Evolutionary conservation across 495 filamentous ascomycete species (phyloP), one percentile per base, ranked within the genome.

Genomic region (Tetracladium marchalianum): DNA sequence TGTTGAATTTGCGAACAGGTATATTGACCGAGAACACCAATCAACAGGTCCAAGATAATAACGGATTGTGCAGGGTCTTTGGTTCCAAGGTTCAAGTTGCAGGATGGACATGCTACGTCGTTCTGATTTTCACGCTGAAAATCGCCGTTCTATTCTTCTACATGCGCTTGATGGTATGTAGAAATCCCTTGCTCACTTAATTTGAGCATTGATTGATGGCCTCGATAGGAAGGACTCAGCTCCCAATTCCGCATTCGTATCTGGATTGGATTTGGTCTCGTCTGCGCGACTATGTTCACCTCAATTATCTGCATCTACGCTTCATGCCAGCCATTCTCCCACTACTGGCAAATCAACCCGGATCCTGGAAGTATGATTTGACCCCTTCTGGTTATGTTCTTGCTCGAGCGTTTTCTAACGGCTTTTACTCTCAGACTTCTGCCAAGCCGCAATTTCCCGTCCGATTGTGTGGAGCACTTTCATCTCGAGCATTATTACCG

Each of bases 31-130:
- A 39, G 8, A 32, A 51, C 3, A 7, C 3, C 22, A 3, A 33
- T 1, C 4, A 33, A 16, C 2, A 31, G 31, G 40, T 0, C 11
- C 13, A 49, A 9, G 1, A 33, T 3, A 4, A 2, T 17, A 34
- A 58, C 47, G 24, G n/a, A 0, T 36, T 31, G 4, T 49, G 68
- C 36, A 69, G 75, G 35, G 70, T 80, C 0, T 62, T 68, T 11
- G 77, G 77, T 1, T 79, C 73, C 31, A 75, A 80, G 59, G 71
- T 70, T 4, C 78, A 83, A 46, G 65, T 81, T 2, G 58, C 70
- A 1, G 75, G 76, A 0, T 80, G 77, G 77, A 73, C 71, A 10
- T 51, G 72, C 1, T 82, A 81, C 44, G 75, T 71, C 0, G 63
- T 72, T 11, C 48, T 79, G 13, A 52, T 83, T 9, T 83, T 76